Conservation (phyloP, 768 basidiomycete species). For the Lactarius tabidus region DNA sequence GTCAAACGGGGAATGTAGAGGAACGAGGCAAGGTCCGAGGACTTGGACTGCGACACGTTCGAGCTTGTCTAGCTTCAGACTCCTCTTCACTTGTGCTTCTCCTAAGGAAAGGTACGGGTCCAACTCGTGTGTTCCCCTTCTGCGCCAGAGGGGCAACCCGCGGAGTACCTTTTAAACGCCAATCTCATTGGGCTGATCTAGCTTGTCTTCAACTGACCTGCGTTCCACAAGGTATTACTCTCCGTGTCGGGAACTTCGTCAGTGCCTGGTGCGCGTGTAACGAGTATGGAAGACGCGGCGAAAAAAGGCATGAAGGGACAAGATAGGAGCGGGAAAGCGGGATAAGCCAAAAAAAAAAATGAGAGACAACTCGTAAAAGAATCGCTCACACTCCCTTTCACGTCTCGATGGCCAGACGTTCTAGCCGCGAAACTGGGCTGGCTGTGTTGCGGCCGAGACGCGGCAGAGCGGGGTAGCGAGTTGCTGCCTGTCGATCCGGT, state of each 20-base stretch:
- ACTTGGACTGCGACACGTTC: background rate
- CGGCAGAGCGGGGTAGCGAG: background rate
- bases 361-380: background rate
- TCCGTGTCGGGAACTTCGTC: constrained; percentile 3
- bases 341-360: background rate
- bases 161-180: background rate
- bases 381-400: background rate
- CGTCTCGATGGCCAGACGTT: background rate
- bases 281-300: background rate
- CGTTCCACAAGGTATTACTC: background rate
- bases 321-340: background rate
- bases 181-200: constrained; percentile 1
- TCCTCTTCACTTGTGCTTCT: background rate
- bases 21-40: background rate
- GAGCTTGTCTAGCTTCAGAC: background rate
- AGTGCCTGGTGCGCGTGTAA: constrained; percentile 10
- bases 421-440: background rate
- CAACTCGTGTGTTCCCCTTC: background rate
- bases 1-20: constrained; percentile 14
- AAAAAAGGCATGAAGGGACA: background rate
- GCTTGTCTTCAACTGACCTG: constrained; percentile 3
- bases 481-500: constrained; percentile 14
- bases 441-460: background rate
- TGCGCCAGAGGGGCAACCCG: background rate
- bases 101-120: background rate